phyloP scores from a whole-genome alignment of 2,329 filamentous ascomycete species.

The Talaromyces sp. region DNA sequence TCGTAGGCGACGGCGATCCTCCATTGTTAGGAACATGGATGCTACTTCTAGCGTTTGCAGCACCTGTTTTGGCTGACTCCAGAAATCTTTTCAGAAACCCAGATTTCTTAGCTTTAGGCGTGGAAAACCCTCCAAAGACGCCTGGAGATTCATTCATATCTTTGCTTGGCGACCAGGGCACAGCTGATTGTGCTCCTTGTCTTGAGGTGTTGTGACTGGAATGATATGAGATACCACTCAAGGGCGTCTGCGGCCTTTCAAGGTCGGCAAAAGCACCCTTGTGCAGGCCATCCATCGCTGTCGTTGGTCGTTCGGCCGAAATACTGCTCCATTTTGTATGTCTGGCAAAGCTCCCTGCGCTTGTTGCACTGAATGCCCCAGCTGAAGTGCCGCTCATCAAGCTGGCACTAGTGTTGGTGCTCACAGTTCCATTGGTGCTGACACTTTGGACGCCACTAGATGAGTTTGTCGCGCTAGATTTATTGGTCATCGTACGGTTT shows the following conservation, averaged over 20 bases:
- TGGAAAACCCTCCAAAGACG: constrained; percentile 68
- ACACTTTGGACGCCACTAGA: constrained; percentile 67
- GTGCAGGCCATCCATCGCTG: constrained; percentile 34
- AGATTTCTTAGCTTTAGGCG: constrained; percentile 72
- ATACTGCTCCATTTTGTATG: constrained; percentile 48
- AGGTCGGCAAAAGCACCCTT: constrained; percentile 34
- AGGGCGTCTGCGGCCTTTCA: constrained; percentile 46
- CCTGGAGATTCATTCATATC: constrained; percentile 59
- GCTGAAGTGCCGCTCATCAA: constrained; percentile 93
- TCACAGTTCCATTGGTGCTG: constrained; percentile 58
- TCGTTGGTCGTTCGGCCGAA: constrained; percentile 38
- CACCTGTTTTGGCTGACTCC: constrained; percentile 87
- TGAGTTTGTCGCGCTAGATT: constrained; percentile 75
- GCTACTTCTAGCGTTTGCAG: constrained; percentile 80
- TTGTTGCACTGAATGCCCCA: constrained; percentile 86
- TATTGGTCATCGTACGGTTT: constrained; percentile 77
- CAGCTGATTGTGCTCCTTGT: constrained; percentile 56
- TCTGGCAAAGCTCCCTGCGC: constrained; percentile 84
- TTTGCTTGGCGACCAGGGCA: constrained; percentile 49
- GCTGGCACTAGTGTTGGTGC: constrained; percentile 74
- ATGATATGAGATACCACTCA: constrained; percentile 82
- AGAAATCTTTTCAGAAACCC: constrained; percentile 96
- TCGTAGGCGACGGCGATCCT: constrained; percentile 42
- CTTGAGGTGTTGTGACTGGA: constrained; percentile 69
- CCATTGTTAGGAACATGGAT: constrained; percentile 60